phyloP scores from a whole-genome alignment of 169 alveolate genomes.

The Amoebophrya sp. region DNA sequence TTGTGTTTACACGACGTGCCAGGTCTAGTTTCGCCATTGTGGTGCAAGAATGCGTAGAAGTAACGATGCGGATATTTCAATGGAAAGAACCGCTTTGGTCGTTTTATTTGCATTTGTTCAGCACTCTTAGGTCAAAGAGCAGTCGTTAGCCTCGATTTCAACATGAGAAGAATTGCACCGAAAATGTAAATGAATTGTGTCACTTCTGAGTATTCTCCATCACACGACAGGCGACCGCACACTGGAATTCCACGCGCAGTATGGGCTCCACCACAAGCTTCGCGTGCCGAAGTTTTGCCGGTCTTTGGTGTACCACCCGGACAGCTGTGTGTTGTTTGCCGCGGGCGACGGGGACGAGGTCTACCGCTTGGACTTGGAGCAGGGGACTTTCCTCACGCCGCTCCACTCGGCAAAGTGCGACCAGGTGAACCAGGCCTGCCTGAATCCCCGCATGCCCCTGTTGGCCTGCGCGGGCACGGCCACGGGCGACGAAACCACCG shows the following conservation, averaged over 20 bases:
- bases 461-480: constrained; percentile 50
- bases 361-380: constrained; percentile 64
- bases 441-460: constrained; percentile 38
- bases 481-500: neutral
- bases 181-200: too few relatives aligned
- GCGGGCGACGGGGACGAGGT: constrained; percentile 75
- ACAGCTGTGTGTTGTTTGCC: constrained; percentile 66
- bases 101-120: too few relatives aligned
- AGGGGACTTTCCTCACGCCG: constrained; percentile 75
- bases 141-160: too few relatives aligned
- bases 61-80: too few relatives aligned
- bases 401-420: constrained; percentile 50
- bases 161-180: too few relatives aligned
- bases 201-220: neutral
- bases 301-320: constrained; percentile 68
- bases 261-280: constrained; percentile 82
- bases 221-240: constrained; percentile 62
- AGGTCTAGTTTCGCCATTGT: too few relatives aligned
- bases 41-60: too few relatives aligned
- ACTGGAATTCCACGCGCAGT: constrained; percentile 89
- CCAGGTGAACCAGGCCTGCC: neutral
- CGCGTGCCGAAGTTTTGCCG: constrained; percentile 84
- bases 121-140: too few relatives aligned
- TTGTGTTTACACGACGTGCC: too few relatives aligned
- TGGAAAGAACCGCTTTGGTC: too few relatives aligned